These are phyloP conservation scores for Talinum fruticosum DNA, from an alignment of 148 eudicot species.

Conservation along the genomic window DNA sequence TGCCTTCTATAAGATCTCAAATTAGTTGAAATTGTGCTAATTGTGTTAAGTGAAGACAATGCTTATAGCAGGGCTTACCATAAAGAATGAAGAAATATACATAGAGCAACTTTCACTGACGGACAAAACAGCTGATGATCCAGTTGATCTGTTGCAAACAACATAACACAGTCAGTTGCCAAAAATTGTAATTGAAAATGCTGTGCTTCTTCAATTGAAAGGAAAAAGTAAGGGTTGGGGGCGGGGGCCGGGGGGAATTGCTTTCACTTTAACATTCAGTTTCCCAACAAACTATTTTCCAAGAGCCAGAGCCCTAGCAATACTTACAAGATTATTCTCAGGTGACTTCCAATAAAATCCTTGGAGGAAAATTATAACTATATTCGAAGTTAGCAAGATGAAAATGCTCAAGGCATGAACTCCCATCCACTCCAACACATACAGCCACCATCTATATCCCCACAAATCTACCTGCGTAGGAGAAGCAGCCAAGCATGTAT, in stretches of 20 bases:
- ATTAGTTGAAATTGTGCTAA: background rate
- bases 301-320: background rate
- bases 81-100: constrained; percentile 11
- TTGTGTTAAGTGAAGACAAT: background rate
- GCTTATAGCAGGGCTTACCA: constrained; percentile 13
- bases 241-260: too few species aligned
- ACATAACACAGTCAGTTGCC: background rate
- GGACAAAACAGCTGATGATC: constrained; percentile 49
- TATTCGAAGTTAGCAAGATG: constrained; percentile 58
- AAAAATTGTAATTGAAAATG: background rate
- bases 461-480: constrained; percentile 66
- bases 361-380: constrained; percentile 62
- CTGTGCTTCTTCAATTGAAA: background rate
- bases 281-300: background rate
- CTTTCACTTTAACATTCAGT: background rate
- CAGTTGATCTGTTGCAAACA: constrained; percentile 56
- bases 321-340: constrained; percentile 69
- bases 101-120: constrained; percentile 25
- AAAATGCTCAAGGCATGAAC: constrained; percentile 70
- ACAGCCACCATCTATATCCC: constrained; percentile 44
- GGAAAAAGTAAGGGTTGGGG: too few species aligned
- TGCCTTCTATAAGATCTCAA: background rate
- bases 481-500: background rate
- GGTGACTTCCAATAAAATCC: constrained; percentile 73
- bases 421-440: constrained; percentile 72